Evolutionary conservation across 23 red algal species (phyloP), one percentile per base, ranked within the genome.

Genomic region (Cyanidioschyzon merolae): DNA sequence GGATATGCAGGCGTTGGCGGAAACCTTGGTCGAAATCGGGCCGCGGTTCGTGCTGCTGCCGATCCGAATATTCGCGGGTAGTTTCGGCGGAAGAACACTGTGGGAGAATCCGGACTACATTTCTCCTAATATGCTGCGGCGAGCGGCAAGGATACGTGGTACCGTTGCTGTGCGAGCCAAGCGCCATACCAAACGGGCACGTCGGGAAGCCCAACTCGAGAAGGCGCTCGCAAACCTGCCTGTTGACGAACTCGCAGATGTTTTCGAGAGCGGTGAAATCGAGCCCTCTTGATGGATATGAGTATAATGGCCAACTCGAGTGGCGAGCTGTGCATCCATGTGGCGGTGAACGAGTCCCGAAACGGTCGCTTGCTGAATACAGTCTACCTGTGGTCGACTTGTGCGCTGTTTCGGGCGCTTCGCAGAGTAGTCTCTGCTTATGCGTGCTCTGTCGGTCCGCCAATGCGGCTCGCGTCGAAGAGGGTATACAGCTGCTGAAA

Each of bases 21-120:
- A 88, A 35, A 84, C 71, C 0, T 39, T 96, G 2, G 88, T 89
- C 25, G 92, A 96, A 74, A 96, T 96, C 82, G 92, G 92, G 17
- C 92, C 92, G 2, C 77, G 92, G 31, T 88, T 96, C 39, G 92
- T 96, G 58, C 59, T 96, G 67, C 80, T 79, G 57, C 92, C 92
- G 41, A 89, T 96, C 76, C 89, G 89, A 40, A 75, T 89, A 25
- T 90, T 96, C 39, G 76, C 80, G 0, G 92, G 85, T 37, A 79
- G 75, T 79, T 86, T 96, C 51, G 58, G 83, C 25, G 92, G 92
- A 0, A 75, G 76, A 39, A 89, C 85, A n/a, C 34, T 90, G 1
- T 96, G 87, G 83, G 87, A 96, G 51, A 96, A 96, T 67, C 45
- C 1, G 16, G 45, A 74, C 58, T 96, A 91, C 76, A 81, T 96